Conservation (phyloP, 139 green algal species). For the Gonium pectorale region DNA sequence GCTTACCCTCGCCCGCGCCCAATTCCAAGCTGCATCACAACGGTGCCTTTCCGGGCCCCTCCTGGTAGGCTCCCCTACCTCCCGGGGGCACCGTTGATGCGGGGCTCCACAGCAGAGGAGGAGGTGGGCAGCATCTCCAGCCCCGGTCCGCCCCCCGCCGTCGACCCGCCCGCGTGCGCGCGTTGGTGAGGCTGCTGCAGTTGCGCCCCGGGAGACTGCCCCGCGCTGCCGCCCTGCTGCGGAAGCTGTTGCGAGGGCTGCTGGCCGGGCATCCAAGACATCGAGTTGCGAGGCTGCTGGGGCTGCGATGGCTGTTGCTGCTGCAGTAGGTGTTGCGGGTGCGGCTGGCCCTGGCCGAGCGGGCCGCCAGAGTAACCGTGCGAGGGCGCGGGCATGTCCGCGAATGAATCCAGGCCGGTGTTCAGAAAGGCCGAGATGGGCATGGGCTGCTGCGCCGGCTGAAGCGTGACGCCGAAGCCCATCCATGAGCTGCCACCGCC, state of each 20-base stretch:
- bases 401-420: slow-evolving; percentile 28
- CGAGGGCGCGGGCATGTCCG: background rate
- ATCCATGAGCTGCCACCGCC: slow-evolving; percentile 17
- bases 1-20: no score
- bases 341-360: background rate
- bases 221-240: background rate
- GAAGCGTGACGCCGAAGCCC: slow-evolving; percentile 34
- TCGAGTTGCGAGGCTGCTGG: no score
- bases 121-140: slow-evolving; percentile 39
- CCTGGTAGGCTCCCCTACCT: no score
- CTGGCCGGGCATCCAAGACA: no score
- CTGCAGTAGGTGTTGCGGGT: background rate
- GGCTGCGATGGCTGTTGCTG: background rate
- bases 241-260: background rate
- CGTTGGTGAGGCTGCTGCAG: background rate
- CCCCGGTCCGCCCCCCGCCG: background rate
- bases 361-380: background rate
- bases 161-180: background rate
- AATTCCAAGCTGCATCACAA: no score
- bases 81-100: slow-evolving; percentile 16
- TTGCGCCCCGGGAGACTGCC: background rate
- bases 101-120: slow-evolving; percentile 15
- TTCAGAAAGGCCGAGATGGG: slow-evolving; percentile 20
- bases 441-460: background rate
- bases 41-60: no score